Evolutionary conservation across 2,329 filamentous ascomycete genomes (phyloP).

Genomic region (Alternaria gansuensis): DNA sequence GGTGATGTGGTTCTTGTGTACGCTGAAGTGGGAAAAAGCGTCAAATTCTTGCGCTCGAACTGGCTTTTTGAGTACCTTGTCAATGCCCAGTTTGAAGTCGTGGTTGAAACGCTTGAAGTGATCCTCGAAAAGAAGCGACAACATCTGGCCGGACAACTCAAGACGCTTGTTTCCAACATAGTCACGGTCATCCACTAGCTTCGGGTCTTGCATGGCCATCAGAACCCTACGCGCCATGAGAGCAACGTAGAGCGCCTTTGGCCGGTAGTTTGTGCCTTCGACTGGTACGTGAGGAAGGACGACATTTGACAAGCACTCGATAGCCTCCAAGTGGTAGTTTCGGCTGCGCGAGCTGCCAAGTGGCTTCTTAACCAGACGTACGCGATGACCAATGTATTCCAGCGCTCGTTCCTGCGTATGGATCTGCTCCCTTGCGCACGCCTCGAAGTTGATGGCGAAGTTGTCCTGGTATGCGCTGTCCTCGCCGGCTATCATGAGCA

Average conservation of each 20-base stretch:
- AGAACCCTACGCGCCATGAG: constrained; percentile 97
- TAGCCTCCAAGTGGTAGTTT: constrained; percentile 87
- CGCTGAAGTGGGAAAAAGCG: constrained; percentile 82
- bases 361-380: constrained; percentile 75
- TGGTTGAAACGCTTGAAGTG: constrained; percentile 94
- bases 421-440: constrained; percentile 82
- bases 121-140: constrained; percentile 95
- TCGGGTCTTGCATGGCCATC: constrained; percentile 90
- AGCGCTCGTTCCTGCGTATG: constrained; percentile 95
- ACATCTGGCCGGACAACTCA: constrained; percentile 91
- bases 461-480: constrained; percentile 92
- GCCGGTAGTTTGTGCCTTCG: constrained; percentile 88
- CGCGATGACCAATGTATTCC: constrained; percentile 86
- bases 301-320: constrained; percentile 90
- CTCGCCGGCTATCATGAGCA: constrained; percentile 86
- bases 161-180: constrained; percentile 98
- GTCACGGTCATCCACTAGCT: constrained; percentile 92
- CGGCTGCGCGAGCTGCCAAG: constrained; percentile 65
- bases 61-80: constrained; percentile 94
- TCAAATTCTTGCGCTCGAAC: constrained; percentile 90
- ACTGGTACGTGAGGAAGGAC: constrained; percentile 96
- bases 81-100: constrained; percentile 90
- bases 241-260: constrained; percentile 95
- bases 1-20: constrained; percentile 87
- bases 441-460: constrained; percentile 94